Conservation (phyloP, 257 asterid species). For the Rhazya stricta region DNA sequence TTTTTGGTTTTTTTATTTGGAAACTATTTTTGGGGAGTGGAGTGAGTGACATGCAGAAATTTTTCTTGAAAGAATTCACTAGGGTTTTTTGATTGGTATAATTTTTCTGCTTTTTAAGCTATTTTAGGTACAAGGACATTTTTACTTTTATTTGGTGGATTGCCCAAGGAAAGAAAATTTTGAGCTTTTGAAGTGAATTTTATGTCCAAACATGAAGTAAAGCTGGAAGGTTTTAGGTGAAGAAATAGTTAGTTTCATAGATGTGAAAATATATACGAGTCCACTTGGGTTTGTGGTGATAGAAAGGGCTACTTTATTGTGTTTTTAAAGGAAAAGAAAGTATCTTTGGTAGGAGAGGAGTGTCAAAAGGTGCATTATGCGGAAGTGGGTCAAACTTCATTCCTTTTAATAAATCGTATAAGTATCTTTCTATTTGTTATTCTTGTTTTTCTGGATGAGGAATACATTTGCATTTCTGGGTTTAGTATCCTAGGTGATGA, state of each 20-base stretch:
- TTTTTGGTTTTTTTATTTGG: background rate
- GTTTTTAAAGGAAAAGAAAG: background rate
- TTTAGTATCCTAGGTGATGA: background rate
- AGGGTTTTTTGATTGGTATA: background rate
- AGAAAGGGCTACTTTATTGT: background rate
- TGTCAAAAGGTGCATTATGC: background rate
- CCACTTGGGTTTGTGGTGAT: background rate
- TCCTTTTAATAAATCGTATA: background rate
- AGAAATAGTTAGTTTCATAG: background rate
- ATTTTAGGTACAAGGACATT: background rate
- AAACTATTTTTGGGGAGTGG: background rate
- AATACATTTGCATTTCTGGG: background rate
- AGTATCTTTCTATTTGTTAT: background rate
- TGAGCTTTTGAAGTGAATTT: background rate
- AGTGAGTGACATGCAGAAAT: background rate
- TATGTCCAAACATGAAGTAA: background rate
- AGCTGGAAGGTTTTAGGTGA: background rate
- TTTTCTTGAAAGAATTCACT: background rate
- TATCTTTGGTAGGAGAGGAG: background rate
- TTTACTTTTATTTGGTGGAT: background rate
- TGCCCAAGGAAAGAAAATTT: background rate
- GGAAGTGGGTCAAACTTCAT: background rate
- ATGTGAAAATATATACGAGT: background rate
- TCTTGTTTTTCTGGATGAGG: background rate
- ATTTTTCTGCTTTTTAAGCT: background rate